Percentiles rank a stretch among this genome's conserved stretches.
Evolutionary conservation across 306 rosid species (phyloP).

Genomic region (Purshia tridentata): DNA sequence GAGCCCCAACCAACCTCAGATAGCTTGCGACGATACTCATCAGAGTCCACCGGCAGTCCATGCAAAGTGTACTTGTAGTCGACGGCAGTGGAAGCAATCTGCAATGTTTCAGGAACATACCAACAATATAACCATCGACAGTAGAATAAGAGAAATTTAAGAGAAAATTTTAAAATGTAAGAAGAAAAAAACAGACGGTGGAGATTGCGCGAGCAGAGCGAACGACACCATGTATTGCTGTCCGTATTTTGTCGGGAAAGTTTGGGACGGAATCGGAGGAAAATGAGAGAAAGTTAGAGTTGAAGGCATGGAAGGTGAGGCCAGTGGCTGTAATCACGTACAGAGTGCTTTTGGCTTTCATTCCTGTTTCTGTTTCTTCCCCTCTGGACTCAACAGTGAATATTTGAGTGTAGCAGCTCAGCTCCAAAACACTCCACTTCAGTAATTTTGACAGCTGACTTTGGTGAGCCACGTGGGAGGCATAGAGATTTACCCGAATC

Average conservation of each 20-base stretch:
- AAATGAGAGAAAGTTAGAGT: conserved; percentile 23
- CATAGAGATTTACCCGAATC: too few species aligned
- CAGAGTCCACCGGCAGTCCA: conserved; percentile 44
- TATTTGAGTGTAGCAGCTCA: too few species aligned
- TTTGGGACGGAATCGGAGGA: conserved; percentile 16
- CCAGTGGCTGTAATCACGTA: conserved; percentile 34
- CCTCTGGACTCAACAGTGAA: too few species aligned
- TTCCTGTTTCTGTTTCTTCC: neutral
- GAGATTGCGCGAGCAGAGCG: conserved; percentile 81
- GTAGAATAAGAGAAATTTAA: neutral
- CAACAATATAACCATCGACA: neutral
- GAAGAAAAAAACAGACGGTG: conserved; percentile 40
- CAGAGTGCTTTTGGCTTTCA: conserved; percentile 37
- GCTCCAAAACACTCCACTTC: too few species aligned
- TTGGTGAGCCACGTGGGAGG: too few species aligned
- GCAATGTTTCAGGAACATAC: conserved; percentile 8
- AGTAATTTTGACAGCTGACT: too few species aligned
- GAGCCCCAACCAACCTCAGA: conserved; percentile 47
- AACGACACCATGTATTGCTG: conserved; percentile 47
- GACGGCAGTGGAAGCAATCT: conserved; percentile 55
- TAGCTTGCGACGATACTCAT: conserved; percentile 51
- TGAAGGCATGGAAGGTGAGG: conserved; percentile 19
- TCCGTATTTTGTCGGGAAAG: conserved; percentile 27
- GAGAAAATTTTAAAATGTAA: neutral
- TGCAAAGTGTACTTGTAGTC: conserved; percentile 72